Base-by-base conservation (phyloP, 441 rosid genomes). In the Populus hybrid region DNA sequence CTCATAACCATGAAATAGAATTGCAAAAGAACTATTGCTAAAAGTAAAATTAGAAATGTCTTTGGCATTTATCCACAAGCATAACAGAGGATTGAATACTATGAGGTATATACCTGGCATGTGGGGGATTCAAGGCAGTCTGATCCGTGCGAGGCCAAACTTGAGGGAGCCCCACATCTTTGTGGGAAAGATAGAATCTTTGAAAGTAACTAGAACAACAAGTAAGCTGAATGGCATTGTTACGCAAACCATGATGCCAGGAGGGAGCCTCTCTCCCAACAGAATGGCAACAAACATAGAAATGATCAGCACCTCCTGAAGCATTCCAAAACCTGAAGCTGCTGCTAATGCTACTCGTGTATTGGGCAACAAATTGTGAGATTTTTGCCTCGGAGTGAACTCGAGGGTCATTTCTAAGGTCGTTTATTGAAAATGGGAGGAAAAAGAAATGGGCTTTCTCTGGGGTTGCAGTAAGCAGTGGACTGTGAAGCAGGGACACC, bases 141-240 rank as follows among this genome's bases (percentile, higher is more conserved):
- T 65, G 73, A 20, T 73, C 64, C 28, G 80, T 74, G 53, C 85
- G 83, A 24, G 85, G 86, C 89, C 89, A 83, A 78, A 86, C 82
- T 72, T 86, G 90, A 7, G 86, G 88, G 28, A 88, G 75, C 45
- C 79, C 83, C 21, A 84, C 84, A 64, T 88, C 89, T 64, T 83
- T 88, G 36, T 86, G 88, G 6, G 85, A 71, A 45, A 84, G 72
- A 75, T 83, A 88, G 24, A 75, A 76, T 72, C 84, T 79, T 71
- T 83, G 88, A 81, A 86, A 86, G 68, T 86, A 88, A 69, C 84
- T 85, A 18, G 88, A 84, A 68, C 85, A 81, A 76, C 90, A 85
- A n/a, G 86, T 68, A 9, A 87, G 78, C 76, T 86, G 89, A 71
- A 88, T 73, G 23, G 86, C 89, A 70, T 83, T 80, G 74, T 78